Evolutionary conservation across 2,329 filamentous ascomycete species (phyloP), one percentile per base, ranked within the genome.

Genomic region (Fusarium pseudocircinatum): DNA sequence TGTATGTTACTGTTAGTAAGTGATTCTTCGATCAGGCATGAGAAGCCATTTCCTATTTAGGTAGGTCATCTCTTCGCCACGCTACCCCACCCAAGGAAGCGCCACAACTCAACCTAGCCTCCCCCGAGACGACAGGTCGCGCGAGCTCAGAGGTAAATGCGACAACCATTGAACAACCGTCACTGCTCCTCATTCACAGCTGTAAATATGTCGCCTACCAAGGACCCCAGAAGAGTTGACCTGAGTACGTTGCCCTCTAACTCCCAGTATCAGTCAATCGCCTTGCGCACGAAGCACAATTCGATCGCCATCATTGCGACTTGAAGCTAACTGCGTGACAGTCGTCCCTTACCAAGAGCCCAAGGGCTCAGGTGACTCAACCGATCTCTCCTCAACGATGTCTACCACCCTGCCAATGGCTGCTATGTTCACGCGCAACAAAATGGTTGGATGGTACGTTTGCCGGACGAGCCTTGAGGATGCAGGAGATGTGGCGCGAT

Each of bases 331-430:
- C 67, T 39, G 49, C n/a, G 30, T 49, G 49, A 44, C 64, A 98
- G 95, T 95, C 81, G 93, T 98, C 77, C 95, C 95, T 69, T 98
- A 96, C 83, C 90, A 94, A 83, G 92, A 93, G 77, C 94, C 94
- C 47, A 85, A 87, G 54, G 86, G 89, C 77, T 90, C 91, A 78
- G 88, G 87, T 78, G 88, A 89, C 26, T 78, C 85, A 71, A 85
- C 88, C 74, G 95, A 97, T 79, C 89, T 97, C 82, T 87, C 90
- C 60, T 92, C 93, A 83, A 94, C 87, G 34, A 79, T 92, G 62
- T 85, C 88, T 34, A 96, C 92, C 79, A 97, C 95, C 40, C 87
- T 98, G 80, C 96, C 96, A 67, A 98, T 98, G 96, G 95, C 93
- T 83, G 94, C 87, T 40, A 79, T 92, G 63, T 86, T 88, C 43